phyloP scores from a whole-genome alignment of 1,284 basidiomycete species.

The Anthracocystis walkeri region DNA sequence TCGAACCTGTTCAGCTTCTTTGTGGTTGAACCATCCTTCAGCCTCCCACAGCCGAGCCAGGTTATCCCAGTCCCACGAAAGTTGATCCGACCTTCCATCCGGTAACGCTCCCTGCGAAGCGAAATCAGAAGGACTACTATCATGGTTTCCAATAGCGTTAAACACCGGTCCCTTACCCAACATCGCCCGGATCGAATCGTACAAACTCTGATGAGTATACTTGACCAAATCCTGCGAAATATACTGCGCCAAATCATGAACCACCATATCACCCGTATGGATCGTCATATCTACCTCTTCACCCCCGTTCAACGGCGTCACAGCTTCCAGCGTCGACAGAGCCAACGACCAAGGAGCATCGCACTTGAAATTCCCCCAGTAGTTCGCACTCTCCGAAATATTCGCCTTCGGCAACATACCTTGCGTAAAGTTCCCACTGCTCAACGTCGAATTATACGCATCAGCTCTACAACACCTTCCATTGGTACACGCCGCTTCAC shows the following conservation, averaged over 20 bases:
- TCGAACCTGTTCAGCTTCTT: constrained; percentile 75
- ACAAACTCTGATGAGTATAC: constrained; percentile 67
- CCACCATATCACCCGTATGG: constrained; percentile 82
- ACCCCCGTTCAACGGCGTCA: constrained; percentile 77
- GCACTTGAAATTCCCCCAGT: constrained; percentile 72
- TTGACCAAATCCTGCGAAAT: constrained; percentile 62
- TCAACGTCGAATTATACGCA: constrained; percentile 74
- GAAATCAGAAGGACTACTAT: constrained; percentile 61
- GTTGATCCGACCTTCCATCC: constrained; percentile 56
- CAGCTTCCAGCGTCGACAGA: constrained; percentile 76
- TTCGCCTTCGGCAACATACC: constrained; percentile 48
- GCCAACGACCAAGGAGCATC: constrained; percentile 79
- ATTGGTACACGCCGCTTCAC: constrained; percentile 80
- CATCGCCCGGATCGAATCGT: constrained; percentile 55
- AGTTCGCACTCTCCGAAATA: constrained; percentile 54
- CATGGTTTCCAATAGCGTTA: constrained; percentile 68
- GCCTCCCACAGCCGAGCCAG: constrained; percentile 56
- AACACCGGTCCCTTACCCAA: constrained; percentile 63
- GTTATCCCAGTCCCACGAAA: constrained; percentile 68
- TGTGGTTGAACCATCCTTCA: constrained; percentile 78
- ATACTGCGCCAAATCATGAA: constrained; percentile 69
- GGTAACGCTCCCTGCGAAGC: constrained; percentile 56
- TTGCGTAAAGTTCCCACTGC: constrained; percentile 57
- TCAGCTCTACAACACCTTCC: constrained; percentile 79
- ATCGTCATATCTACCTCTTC: constrained; percentile 77